Evolutionary conservation across 2,329 filamentous ascomycete genomes (phyloP), one percentile per base, ranked within the genome.

Genomic region (Paecilomyces dactylethromorphus): DNA sequence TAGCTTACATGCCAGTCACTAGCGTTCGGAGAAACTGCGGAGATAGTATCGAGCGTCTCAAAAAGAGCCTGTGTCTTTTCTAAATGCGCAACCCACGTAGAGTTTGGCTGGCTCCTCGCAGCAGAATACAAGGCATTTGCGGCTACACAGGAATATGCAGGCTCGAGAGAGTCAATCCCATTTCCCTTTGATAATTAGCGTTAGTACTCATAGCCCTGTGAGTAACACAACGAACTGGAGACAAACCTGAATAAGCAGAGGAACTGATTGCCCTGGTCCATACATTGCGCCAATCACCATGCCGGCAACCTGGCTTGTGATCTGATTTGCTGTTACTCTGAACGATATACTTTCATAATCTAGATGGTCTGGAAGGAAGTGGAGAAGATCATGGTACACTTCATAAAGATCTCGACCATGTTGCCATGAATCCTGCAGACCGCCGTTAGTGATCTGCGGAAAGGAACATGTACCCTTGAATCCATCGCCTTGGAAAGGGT

Each of bases 291-390:
- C 78, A 57, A 91, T 81, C 6, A 93, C 72, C 84, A 91, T 90
- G 58, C 87, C 84, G 11, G 88, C 89, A 15, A 93, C 90, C 73
- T 94, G 88, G 66, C 84, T 88, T 1, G 91, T 94, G 68, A 95
- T 93, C 55, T 86, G 80, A 73, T 94, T 94, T 70, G 90, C 90
- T 0, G 90, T 92, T 11, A 93, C 89, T 56, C 90, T 82, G 72
- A 87, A 93, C 54, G 73, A 74, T 33, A 90, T 79, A 15, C 77
- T 78, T 29, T 80, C 69, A 12, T 73, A 64, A 31, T 76, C 67
- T 39, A 79, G 72, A 3, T 76, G 74, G 5, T 70, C 61, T 0
- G 90, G 90, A 1, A 94, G 76, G 70, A 93, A 90, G 1, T 76
- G 69, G 0, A 94, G 79, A 4, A 90, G 76, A 61, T 84, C 82